Conservation (phyloP, 148 eudicot genomes). For the Limonium bicolor region DNA sequence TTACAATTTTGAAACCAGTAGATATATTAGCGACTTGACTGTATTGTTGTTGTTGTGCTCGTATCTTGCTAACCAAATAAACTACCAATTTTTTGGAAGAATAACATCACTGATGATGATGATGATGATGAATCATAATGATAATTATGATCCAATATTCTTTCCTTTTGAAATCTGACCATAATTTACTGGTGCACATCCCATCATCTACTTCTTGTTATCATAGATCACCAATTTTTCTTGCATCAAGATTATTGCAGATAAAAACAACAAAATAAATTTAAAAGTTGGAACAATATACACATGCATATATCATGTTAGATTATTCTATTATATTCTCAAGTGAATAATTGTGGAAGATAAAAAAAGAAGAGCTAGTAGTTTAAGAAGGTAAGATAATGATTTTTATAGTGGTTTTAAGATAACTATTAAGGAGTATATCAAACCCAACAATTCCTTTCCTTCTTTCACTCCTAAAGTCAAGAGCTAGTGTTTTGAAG, state of each 20-base stretch:
- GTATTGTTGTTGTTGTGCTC: no score
- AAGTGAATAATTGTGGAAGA: no score
- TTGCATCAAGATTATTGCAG: slow-evolving; percentile 84
- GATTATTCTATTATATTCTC: not conserved
- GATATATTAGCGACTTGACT: no score
- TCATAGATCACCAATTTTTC: slow-evolving; percentile 83
- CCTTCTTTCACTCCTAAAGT: slow-evolving; percentile 51
- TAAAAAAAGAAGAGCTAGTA: not conserved
- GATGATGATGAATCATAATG: not conserved
- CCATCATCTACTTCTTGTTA: slow-evolving; percentile 65
- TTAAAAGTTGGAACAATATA: not conserved
- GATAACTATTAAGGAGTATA: slow-evolving; percentile 66
- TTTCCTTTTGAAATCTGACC: slow-evolving; percentile 42
- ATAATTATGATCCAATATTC: not conserved
- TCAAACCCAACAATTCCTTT: slow-evolving; percentile 47
- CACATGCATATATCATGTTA: not conserved
- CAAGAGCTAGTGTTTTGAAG: slow-evolving; percentile 71
- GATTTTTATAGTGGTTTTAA: slow-evolving; percentile 73
- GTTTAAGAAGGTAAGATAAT: not conserved
- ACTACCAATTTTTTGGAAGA: no score
- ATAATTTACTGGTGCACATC: slow-evolving; percentile 66
- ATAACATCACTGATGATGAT: not conserved
- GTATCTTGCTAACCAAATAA: no score
- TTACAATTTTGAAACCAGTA: no score
- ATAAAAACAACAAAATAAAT: not conserved